Conservation (phyloP, 1,139 yeast species). For the Wickerhamomyces sp. region DNA sequence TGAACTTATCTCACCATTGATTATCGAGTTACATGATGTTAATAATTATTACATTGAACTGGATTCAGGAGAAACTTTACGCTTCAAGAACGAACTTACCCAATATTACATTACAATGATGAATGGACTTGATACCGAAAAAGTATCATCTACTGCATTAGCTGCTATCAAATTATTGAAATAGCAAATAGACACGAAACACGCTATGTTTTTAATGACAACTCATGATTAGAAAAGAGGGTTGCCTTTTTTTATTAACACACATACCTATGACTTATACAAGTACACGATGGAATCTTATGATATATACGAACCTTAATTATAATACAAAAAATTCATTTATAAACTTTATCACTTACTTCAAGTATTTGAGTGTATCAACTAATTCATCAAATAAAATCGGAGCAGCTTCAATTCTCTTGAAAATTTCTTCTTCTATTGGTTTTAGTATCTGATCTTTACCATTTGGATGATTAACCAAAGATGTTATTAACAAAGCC, state of each 20-base stretch:
- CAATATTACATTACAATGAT: conserved; percentile 17
- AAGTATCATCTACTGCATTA: conserved; percentile 21
- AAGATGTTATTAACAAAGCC: conserved; percentile 28
- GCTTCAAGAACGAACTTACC: conserved; percentile 26
- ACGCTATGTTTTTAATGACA: neutral
- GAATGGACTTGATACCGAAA: conserved; percentile 8
- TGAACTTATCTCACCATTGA: conserved; percentile 35
- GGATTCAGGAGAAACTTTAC: conserved; percentile 31
- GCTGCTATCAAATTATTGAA: conserved; percentile 9
- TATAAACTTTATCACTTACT: conserved; percentile 1
- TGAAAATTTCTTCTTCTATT: conserved; percentile 26
- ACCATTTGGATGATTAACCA: conserved; percentile 27
- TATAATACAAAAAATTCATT: conserved; percentile 1
- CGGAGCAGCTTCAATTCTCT: conserved; percentile 30
- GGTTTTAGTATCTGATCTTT: conserved; percentile 26
- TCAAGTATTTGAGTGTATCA: conserved; percentile 17
- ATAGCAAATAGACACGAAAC: neutral
- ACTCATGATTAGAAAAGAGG: too few relatives aligned
- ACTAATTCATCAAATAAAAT: conserved; percentile 26
- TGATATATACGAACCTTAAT: conserved; percentile 1
- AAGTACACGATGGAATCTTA: neutral
- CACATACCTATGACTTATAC: neutral
- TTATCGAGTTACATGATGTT: conserved; percentile 48
- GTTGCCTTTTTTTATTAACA: neutral
- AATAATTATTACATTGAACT: conserved; percentile 44